Conservation (phyloP, 2,329 filamentous ascomycete genomes). For the Apiospora marii region DNA sequence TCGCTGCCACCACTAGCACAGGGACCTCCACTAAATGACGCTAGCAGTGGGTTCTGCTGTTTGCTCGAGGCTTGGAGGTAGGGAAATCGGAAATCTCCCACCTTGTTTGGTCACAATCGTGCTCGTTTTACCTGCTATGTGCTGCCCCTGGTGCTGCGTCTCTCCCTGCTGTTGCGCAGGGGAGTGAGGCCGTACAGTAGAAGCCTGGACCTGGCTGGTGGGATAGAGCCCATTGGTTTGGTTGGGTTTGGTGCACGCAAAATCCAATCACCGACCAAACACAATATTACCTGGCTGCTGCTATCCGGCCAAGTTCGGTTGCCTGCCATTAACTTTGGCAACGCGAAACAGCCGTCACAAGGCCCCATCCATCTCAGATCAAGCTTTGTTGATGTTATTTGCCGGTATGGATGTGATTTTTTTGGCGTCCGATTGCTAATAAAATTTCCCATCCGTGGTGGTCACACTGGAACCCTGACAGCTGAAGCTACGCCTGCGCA, state of each 20-base stretch:
- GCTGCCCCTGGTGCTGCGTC: background rate
- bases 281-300: background rate
- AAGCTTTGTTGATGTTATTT: background rate
- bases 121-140: background rate
- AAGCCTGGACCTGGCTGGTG: background rate
- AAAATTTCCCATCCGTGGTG: background rate
- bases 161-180: background rate
- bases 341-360: constrained; percentile 8
- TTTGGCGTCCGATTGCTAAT: background rate
- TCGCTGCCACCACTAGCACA: background rate
- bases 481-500: constrained; percentile 2
- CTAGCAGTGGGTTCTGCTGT: constrained; percentile 23
- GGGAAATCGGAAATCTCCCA: constrained; percentile 10
- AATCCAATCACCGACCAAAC: background rate
- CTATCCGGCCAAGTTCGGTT: background rate
- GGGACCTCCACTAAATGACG: constrained; percentile 24
- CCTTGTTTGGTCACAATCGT: background rate
- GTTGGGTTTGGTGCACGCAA: background rate
- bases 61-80: background rate
- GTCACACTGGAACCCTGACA: constrained; percentile 20
- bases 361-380: background rate
- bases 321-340: background rate
- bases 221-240: background rate
- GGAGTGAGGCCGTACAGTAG: background rate
- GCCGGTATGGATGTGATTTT: background rate